A percentile compares a stretch with the other conserved stretches of the same genome.
Conservation (phyloP, 768 basidiomycete species). For the Chlorophyllum brunneum region DNA sequence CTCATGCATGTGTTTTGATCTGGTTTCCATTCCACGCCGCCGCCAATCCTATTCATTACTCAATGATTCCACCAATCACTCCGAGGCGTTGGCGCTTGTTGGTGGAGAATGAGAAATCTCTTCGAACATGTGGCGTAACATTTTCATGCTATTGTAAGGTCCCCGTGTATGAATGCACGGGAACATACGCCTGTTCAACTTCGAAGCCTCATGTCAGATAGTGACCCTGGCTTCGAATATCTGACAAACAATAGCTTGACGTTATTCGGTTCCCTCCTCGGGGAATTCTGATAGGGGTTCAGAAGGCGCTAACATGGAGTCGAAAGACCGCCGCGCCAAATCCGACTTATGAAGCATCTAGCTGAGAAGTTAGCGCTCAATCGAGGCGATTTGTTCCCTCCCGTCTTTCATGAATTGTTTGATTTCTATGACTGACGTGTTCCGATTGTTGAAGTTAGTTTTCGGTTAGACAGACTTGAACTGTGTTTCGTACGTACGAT, state of each 20-base stretch:
- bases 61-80: background rate
- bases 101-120: background rate
- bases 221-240: background rate
- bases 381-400: background rate
- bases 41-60: slow-evolving; percentile 1
- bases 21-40: slow-evolving; percentile 5
- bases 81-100: background rate
- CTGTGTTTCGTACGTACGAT: background rate
- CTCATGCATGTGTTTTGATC: too few relatives aligned
- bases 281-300: background rate
- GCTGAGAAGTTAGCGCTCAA: too few relatives aligned
- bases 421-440: background rate
- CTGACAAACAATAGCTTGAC: background rate
- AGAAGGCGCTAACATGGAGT: too few relatives aligned
- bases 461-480: background rate
- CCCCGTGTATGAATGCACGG: slow-evolving; percentile 1
- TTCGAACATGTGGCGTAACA: background rate
- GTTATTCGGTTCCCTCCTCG: slow-evolving; percentile 1
- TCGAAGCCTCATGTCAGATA: background rate
- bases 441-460: background rate
- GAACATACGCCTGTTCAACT: background rate
- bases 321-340: too few relatives aligned
- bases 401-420: background rate
- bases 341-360: too few relatives aligned
- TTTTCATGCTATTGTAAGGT: background rate